Evolutionary conservation across 1,139 yeast genomes (phyloP), one percentile per base, ranked within the genome.

Genomic region (Candida freyschussii): DNA sequence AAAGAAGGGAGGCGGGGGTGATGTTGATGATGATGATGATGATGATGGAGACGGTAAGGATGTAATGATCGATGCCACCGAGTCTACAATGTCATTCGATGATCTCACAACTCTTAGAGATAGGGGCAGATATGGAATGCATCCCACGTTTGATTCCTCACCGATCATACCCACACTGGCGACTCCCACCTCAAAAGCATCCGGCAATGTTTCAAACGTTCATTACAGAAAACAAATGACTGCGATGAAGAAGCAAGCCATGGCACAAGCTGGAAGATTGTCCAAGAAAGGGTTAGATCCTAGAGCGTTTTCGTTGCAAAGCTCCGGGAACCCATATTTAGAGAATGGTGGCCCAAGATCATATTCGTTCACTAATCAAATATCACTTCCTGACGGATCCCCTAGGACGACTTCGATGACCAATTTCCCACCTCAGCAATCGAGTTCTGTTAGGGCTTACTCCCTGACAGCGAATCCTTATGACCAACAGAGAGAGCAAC

Each of bases 171-270:
- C 93, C 8, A 78, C 85, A 0, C 36, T 81, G 10, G 53, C 35
- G 3, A 29, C 40, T 3, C 23, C 42, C 2, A 33, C 38, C 7
- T n/a, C 38, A 4, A 30, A 28, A 19, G 39, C 43, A 7, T 21
- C 20, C 3, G 17, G 36, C 7, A 20, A 21, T 12, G 27, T 34
- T 4, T 39, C 50, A 10, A 78, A 73, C 45, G 62, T 73, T 8
- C 78, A 77, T 41, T 81, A 82, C 51, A 63, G 93, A 43, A 81
- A 79, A 47, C 79, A 72, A 45, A 68, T 77, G 70, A 77, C 78
- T 35, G 76, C 74, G 10, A 80, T 76, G 54, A 79, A 77, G 62
- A 81, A 82, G 51, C 53, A 67, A 55, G 73, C 72, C 13, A 53
- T 68, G 47, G 26, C 48, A 13, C 53, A 39, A 19, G 48, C 47